Evolutionary conservation across 23 red algal genomes (phyloP).

Genomic region (Gracilariopsis chorda): DNA sequence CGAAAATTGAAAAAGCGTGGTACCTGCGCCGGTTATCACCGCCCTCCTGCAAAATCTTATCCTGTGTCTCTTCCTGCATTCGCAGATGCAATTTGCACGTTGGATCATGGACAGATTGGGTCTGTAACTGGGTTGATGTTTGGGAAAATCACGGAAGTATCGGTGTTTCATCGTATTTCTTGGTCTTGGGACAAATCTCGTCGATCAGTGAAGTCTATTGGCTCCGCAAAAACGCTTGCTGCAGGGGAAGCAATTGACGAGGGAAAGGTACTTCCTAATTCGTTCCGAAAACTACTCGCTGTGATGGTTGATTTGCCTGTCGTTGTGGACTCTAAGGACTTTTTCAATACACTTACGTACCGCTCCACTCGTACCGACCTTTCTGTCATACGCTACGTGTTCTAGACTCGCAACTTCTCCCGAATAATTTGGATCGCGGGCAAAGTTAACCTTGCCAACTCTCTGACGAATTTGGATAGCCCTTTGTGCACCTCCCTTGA

Average conservation of each 20-base stretch:
- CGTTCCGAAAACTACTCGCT: neutral
- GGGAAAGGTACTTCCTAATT: neutral
- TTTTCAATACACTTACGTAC: neutral
- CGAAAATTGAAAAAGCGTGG: too few relatives aligned
- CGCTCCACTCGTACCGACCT: neutral
- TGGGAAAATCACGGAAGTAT: neutral
- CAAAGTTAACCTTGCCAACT: slow-evolving; percentile 7
- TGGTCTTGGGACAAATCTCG: neutral
- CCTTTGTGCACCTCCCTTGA: too few relatives aligned
- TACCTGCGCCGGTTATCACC: too few relatives aligned
- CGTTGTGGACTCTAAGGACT: slow-evolving; percentile 1
- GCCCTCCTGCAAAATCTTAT: too few relatives aligned
- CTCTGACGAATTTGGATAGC: neutral
- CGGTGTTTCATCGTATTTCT: neutral
- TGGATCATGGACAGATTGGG: slow-evolving; percentile 16
- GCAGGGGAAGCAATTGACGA: slow-evolving; percentile 24
- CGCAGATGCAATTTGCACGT: neutral
- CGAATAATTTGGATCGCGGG: slow-evolving; percentile 5
- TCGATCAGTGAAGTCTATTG: neutral
- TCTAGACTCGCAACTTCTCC: neutral
- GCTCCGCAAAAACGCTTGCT: slow-evolving; percentile 15
- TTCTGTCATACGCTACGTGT: neutral
- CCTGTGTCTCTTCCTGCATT: neutral
- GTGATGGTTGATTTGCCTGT: neutral
- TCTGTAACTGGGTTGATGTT: neutral